Evolutionary conservation across 805 yeast species (phyloP), one percentile per base, ranked within the genome.

Genomic region (Blastobotrys americana): DNA sequence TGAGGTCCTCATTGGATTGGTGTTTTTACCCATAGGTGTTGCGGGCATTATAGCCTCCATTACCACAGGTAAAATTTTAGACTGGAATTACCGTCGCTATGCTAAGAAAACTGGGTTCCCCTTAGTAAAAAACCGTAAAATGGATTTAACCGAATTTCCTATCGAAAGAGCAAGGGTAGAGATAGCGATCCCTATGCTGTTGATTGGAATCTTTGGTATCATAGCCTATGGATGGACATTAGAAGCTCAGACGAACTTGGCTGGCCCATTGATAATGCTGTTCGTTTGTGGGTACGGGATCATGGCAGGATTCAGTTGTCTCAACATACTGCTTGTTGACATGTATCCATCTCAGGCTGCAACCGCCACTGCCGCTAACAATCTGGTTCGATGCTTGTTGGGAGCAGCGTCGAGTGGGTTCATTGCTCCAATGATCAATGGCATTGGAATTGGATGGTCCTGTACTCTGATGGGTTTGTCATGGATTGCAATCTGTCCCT

Each of bases 21-120:
- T 86, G 44, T 87, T 79, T 55, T 67, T 87, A 35, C 83, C 95
- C 2, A 78, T 82, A 17, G 96, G 96, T 13, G 52, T 76, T 0
- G 82, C 82, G 8, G 76, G 85, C 3, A 59, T 84, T 13, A 34
- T 69, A 0, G 86, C 90, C 19, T 75, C 89, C 0, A 49, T 85
- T 0, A 28, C 58, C 0, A 63, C 78, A 2, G 95, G 95, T 0
- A 66, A 69, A 50, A 35, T 76, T 3, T 56, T 84, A 53, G 80
- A 84, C 54, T 60, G 63, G 59, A 61, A 68, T 46, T 83, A 81
- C 56, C 60, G 61, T 15, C 57, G 55, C 16, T 52, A 61, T 25
- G 31, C 31, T 13, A 8, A 13, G 31, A 25, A 13, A 25, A 8
- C 13, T 8, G 31, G 31, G 31, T 25, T 25, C 13, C 31, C 31